Evolutionary conservation across 495 filamentous ascomycete species (phyloP).

Genomic region (Lepraria neglecta): DNA sequence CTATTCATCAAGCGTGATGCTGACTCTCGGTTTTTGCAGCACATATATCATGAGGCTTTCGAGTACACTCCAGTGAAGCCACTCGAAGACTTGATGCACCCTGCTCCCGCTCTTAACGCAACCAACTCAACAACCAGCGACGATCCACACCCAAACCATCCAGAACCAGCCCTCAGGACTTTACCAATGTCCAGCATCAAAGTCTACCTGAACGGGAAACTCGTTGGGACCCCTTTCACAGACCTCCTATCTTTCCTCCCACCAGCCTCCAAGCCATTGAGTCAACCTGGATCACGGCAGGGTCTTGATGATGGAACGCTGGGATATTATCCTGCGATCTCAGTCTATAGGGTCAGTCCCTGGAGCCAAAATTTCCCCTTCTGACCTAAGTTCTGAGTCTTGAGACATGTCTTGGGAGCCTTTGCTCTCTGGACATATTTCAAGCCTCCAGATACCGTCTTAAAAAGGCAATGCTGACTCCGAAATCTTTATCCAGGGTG

Average conservation of each 20-base stretch:
- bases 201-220: conserved; percentile 83
- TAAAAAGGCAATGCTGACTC: too few species aligned
- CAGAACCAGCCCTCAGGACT: conserved; percentile 65
- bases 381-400: too few species aligned
- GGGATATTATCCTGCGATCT: conserved; percentile 91
- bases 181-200: conserved; percentile 80
- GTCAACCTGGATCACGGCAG: conserved; percentile 67
- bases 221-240: conserved; percentile 81
- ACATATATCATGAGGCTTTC: conserved; percentile 3
- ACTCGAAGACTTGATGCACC: conserved; percentile 78
- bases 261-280: conserved; percentile 68
- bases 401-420: too few species aligned
- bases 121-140: conserved; percentile 36
- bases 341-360: conserved; percentile 52
- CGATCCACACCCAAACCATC: conserved; percentile 62
- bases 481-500: conserved; percentile 48
- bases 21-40: neutral
- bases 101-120: conserved; percentile 43
- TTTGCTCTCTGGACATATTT: too few species aligned
- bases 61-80: conserved; percentile 86
- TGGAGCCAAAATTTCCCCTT: too few species aligned
- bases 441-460: too few species aligned
- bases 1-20: neutral
- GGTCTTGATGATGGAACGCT: conserved; percentile 86
- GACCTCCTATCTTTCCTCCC: conserved; percentile 88